Conservation (phyloP, 495 filamentous ascomycete species). For the Neurospora tetrasperma region DNA sequence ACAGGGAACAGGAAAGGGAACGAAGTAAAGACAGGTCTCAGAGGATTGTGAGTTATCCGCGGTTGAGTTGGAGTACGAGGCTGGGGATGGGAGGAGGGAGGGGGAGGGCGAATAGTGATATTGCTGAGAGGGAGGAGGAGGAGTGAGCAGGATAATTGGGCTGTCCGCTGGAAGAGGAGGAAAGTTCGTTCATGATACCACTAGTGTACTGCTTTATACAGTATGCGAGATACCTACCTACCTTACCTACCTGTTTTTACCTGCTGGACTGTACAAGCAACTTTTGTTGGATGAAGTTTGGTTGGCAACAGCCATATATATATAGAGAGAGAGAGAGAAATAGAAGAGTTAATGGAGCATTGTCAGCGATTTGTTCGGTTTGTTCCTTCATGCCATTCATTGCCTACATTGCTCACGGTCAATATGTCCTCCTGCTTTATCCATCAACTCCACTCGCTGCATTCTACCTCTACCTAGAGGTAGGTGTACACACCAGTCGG, state of each 20-base stretch:
- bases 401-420: too few species aligned
- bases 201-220: not conserved
- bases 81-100: not conserved
- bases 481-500: too few species aligned
- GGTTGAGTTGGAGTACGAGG: not conserved
- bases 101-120: not conserved
- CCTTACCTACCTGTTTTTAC: not conserved
- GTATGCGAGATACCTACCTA: not conserved
- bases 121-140: not conserved
- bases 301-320: too few species aligned
- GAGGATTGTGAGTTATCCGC: not conserved
- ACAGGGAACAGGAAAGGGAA: not conserved
- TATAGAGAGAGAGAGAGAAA: too few species aligned
- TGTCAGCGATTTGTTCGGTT: too few species aligned
- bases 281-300: too few species aligned
- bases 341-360: too few species aligned
- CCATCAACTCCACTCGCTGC: too few species aligned
- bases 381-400: too few species aligned
- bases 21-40: not conserved
- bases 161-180: not conserved
- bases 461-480: too few species aligned
- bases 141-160: not conserved
- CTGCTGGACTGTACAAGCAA: too few species aligned
- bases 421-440: too few species aligned
- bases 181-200: not conserved